Evolutionary conservation across 164 flowering plant species (phyloP).

Genomic region (Stephania cephalantha): DNA sequence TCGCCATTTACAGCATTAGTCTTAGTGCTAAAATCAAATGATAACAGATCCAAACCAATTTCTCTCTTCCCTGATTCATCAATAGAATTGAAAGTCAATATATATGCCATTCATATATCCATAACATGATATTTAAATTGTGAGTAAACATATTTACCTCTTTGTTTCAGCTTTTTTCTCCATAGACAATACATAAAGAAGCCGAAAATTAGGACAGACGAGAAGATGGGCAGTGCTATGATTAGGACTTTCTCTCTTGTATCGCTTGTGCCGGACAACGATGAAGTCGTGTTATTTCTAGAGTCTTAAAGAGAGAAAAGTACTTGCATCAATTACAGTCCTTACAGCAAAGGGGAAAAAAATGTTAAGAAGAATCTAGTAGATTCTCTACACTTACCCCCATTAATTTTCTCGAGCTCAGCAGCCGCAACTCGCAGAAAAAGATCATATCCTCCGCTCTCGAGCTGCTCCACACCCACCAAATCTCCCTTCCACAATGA

Average conservation of each 20-base stretch:
- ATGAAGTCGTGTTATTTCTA: background rate
- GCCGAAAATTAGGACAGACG: background rate
- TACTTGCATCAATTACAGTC: background rate
- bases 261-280: background rate
- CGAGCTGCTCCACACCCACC: background rate
- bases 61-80: background rate
- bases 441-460: slow-evolving; percentile 9
- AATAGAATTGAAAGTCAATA: background rate
- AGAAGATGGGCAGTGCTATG: background rate
- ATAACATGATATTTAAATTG: background rate
- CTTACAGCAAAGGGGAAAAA: too few species aligned
- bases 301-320: background rate
- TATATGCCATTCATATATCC: background rate
- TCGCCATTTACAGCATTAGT: background rate
- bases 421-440: slow-evolving; percentile 2
- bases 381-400: background rate
- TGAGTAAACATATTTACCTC: background rate
- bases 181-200: background rate
- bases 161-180: background rate
- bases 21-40: background rate
- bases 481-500: slow-evolving; percentile 10
- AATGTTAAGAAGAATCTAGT: background rate
- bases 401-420: background rate
- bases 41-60: background rate
- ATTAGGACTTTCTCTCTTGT: background rate